Conservation (phyloP, 2,329 filamentous ascomycete species). For the Myriosclerotinia scirpicola region DNA sequence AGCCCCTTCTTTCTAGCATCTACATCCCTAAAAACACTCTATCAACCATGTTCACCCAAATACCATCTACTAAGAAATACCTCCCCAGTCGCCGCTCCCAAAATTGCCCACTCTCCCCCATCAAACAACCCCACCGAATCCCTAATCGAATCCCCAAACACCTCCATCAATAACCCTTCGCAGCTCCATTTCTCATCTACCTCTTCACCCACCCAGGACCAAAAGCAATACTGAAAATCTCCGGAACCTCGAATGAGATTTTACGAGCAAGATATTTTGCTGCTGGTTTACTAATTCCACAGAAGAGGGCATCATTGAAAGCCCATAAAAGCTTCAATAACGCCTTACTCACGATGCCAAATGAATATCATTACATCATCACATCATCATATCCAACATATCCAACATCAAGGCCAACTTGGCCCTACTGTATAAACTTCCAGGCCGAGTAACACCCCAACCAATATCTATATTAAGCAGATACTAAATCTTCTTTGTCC, state of each 20-base stretch:
- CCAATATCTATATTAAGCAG: too few species aligned
- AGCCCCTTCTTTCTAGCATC: background rate
- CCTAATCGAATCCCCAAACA: constrained; percentile 30
- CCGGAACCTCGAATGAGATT: constrained; percentile 40
- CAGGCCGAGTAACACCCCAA: too few species aligned
- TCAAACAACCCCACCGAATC: constrained; percentile 29
- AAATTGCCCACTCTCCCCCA: constrained; percentile 29
- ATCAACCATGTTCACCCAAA: too few species aligned
- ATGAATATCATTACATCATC: too few species aligned
- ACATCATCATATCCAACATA: too few species aligned
- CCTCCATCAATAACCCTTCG: constrained; percentile 27
- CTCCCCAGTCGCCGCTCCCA: constrained; percentile 20
- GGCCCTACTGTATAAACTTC: too few species aligned
- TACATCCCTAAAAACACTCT: background rate
- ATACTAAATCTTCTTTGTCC: too few species aligned
- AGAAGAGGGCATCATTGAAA: constrained; percentile 28
- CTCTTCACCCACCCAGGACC: constrained; percentile 42
- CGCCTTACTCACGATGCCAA: too few species aligned
- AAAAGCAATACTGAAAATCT: constrained; percentile 40
- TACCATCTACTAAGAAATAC: constrained; percentile 30
- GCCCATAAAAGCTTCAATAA: too few species aligned
- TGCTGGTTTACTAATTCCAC: constrained; percentile 45
- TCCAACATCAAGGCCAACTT: too few species aligned
- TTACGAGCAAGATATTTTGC: constrained; percentile 41
- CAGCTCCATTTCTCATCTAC: constrained; percentile 33